A percentile compares a stretch with the other conserved stretches of the same genome.
Conservation (phyloP, 169 alveolate genomes). For the Besnoitia besnoiti region DNA sequence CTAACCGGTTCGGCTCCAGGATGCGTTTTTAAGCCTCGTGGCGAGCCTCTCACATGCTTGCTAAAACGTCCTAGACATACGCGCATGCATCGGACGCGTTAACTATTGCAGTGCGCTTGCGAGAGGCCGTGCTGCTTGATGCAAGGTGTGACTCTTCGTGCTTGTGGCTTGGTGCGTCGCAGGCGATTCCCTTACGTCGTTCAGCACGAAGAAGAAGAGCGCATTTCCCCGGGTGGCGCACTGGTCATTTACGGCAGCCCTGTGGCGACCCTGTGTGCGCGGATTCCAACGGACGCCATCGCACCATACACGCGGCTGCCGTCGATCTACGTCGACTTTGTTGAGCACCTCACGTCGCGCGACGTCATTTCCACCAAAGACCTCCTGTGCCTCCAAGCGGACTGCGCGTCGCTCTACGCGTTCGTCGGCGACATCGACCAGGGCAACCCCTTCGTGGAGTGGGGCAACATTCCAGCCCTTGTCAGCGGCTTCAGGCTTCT, state of each 20-base stretch:
- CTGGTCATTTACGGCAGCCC: slow-evolving; percentile 25
- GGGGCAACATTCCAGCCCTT: slow-evolving; percentile 22
- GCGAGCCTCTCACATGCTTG: too few relatives aligned
- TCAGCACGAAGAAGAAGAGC: slow-evolving; percentile 52
- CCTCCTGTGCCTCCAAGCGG: slow-evolving; percentile 29
- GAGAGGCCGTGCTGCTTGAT: too few relatives aligned
- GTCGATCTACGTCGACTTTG: slow-evolving; percentile 20
- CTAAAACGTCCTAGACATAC: too few relatives aligned
- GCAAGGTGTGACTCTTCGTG: too few relatives aligned
- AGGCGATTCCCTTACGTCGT: slow-evolving; percentile 46
- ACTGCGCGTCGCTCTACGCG: slow-evolving; percentile 38
- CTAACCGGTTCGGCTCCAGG: too few relatives aligned
- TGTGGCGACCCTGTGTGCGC: slow-evolving; percentile 13
- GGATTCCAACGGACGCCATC: background rate
- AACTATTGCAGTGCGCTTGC: too few relatives aligned
- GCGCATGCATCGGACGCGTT: too few relatives aligned
- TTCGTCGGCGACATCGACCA: slow-evolving; percentile 49
- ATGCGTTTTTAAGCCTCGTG: too few relatives aligned
- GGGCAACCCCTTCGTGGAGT: slow-evolving; percentile 47
- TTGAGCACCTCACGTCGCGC: background rate
- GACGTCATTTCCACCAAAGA: slow-evolving; percentile 23
- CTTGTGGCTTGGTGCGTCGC: too few relatives aligned
- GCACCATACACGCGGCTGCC: slow-evolving; percentile 1
- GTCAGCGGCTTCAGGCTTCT: slow-evolving; percentile 39
- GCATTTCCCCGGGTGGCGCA: background rate